phyloP scores from a whole-genome alignment of 2,329 filamentous ascomycete species.

The Stachybotrys chlorohalonatus region DNA sequence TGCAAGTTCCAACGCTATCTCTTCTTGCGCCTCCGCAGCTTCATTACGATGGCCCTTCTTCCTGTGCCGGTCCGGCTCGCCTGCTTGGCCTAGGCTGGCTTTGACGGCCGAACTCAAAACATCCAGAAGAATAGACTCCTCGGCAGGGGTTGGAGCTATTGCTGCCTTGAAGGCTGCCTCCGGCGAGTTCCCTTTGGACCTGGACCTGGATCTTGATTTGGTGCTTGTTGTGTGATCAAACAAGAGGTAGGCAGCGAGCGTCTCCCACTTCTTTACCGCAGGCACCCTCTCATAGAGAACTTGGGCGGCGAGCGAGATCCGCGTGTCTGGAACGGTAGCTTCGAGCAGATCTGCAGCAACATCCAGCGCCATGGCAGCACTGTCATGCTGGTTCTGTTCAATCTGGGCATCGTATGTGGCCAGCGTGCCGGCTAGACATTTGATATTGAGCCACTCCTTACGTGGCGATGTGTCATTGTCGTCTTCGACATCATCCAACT shows the following conservation, averaged over 20 bases:
- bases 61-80: conserved; percentile 54
- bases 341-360: conserved; percentile 48
- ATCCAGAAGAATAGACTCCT: conserved; percentile 81
- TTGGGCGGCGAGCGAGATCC: conserved; percentile 79
- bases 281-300: conserved; percentile 74
- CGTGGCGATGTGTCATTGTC: conserved; percentile 71
- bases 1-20: conserved; percentile 69
- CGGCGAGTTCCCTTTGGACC: conserved; percentile 39
- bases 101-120: conserved; percentile 78
- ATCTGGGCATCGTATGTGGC: conserved; percentile 70
- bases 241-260: conserved; percentile 79
- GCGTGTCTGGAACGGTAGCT: conserved; percentile 61
- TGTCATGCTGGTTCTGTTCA: conserved; percentile 42
- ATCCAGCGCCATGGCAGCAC: conserved; percentile 35
- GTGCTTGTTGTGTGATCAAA: conserved; percentile 74
- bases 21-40: conserved; percentile 64
- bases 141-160: conserved; percentile 62
- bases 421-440: conserved; percentile 79
- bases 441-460: conserved; percentile 82
- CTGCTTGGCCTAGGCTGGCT: conserved; percentile 55
- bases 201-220: conserved; percentile 42
- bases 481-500: conserved; percentile 63
- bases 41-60: conserved; percentile 52
- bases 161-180: conserved; percentile 59
- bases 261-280: conserved; percentile 80